Evolutionary conservation across 768 basidiomycete genomes (phyloP), one percentile per base, ranked within the genome.

Genomic region (Chalciporus sphaerocephalus): DNA sequence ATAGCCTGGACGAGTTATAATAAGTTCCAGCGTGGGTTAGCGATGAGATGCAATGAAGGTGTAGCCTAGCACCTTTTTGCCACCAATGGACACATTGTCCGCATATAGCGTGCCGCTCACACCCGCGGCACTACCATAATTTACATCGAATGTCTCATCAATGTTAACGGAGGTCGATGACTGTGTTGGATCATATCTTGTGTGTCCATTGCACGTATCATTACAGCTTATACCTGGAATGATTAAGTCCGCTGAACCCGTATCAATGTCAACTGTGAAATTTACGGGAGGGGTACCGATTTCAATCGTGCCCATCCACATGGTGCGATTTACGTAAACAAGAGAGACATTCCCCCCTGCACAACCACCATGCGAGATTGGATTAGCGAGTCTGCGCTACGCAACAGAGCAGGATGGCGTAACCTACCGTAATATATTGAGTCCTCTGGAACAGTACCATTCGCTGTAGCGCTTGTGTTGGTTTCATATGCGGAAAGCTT

Each of bases 191-290:
- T 67, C 33, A 41, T 72, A 72, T 23, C 47, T 46, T 2, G 46
- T 55, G 32, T 71, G 71, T 9, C 57, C 59, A 6, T 50, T 22
- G 47, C 73, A 74, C 32, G 51, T 59, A 24, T 35, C 38, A 30
- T 25, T 39, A 41, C 72, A 72, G 23, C 27, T 20, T 22, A 54
- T 15, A 3, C 49, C 48, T 8, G 74, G 70, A 23, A 76, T 52
- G 55, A 80, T 67, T 8, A 77, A 58, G 59, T 81, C 79, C 38
- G 71, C 64, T 34, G 74, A 77, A 21, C 78, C 75, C 15, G 76
- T 78, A 53, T 78, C 78, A 46, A 78, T 74, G 54, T 76, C 74
- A 34, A 79, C 74, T 74, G 62, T 68, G 54, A 71, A 78, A 13
- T 47, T 53, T 47, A 59, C 56, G 5, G 73, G 60, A 15, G 79